A percentile compares a stretch with the other conserved stretches of the same genome.
phyloP scores from a whole-genome alignment of 345 rosid genomes.

The Gossypium arboreum region DNA sequence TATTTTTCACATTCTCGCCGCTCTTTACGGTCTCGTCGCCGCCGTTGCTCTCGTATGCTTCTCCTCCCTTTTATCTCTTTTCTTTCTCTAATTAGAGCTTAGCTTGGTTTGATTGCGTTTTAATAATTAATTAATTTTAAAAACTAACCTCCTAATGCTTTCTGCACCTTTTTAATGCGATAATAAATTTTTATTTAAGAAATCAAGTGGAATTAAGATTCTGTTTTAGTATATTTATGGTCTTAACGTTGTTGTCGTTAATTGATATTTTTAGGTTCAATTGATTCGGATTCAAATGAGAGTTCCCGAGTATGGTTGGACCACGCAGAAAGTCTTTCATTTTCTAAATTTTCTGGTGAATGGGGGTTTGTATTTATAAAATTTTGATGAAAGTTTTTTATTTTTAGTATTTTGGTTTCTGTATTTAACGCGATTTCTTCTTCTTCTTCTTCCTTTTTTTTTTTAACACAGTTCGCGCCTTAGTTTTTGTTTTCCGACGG shows the following conservation, averaged over 20 bases:
- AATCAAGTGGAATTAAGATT: background rate
- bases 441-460: background rate
- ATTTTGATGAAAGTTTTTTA: background rate
- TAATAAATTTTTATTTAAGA: background rate
- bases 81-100: background rate
- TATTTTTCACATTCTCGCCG: slow-evolving; percentile 65
- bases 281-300: slow-evolving; percentile 75
- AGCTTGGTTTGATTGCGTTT: background rate
- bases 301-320: slow-evolving; percentile 97
- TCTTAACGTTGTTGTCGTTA: background rate
- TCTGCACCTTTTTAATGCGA: too few species aligned
- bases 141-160: too few species aligned
- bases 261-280: slow-evolving; percentile 54
- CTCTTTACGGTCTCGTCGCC: slow-evolving; percentile 65
- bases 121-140: too few species aligned
- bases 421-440: background rate
- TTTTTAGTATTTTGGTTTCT: background rate
- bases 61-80: background rate
- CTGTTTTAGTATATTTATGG: background rate
- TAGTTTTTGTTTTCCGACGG: slow-evolving; percentile 67
- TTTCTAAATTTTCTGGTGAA: slow-evolving; percentile 88
- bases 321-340: slow-evolving; percentile 92
- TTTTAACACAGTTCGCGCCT: slow-evolving; percentile 52
- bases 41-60: slow-evolving; percentile 56
- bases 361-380: slow-evolving; percentile 52